Conservation (phyloP, 805 yeast genomes). For the Wickerhamiella domercqiae region DNA sequence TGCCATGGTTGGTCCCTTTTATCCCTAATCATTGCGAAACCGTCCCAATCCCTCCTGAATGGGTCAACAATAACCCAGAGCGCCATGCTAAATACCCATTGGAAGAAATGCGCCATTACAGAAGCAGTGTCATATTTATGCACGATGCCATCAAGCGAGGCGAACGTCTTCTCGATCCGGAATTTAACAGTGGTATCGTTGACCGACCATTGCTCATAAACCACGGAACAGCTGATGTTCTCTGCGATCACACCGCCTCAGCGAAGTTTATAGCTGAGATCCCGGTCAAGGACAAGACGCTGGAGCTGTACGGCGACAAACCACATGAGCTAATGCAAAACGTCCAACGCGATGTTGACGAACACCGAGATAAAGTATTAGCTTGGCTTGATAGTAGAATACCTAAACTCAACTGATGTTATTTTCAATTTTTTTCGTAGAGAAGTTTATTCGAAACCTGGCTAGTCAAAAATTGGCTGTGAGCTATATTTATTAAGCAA, state of each 20-base stretch:
- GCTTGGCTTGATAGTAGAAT: constrained; percentile 14
- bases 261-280: constrained; percentile 8
- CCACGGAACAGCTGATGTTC: constrained; percentile 27
- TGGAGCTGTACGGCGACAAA: constrained; percentile 11
- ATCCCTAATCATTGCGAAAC: constrained; percentile 18
- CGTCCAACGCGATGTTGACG: constrained; percentile 7
- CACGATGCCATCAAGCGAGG: constrained; percentile 25
- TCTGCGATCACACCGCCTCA: constrained; percentile 14
- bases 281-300: constrained; percentile 13
- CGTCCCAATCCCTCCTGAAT: constrained; percentile 16
- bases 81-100: constrained; percentile 12
- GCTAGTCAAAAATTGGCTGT: background rate
- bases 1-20: constrained; percentile 19
- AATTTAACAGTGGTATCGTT: constrained; percentile 18
- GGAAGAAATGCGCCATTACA: constrained; percentile 20
- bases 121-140: constrained; percentile 21
- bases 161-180: constrained; percentile 19
- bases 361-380: constrained; percentile 9
- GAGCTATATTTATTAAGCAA: background rate
- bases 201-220: constrained; percentile 23
- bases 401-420: background rate
- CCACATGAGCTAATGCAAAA: constrained; percentile 18
- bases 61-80: constrained; percentile 20
- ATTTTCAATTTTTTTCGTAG: background rate
- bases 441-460: background rate